Evolutionary conservation across 23 red algal species (phyloP).

Genomic region (Gracilaria gracilis): DNA sequence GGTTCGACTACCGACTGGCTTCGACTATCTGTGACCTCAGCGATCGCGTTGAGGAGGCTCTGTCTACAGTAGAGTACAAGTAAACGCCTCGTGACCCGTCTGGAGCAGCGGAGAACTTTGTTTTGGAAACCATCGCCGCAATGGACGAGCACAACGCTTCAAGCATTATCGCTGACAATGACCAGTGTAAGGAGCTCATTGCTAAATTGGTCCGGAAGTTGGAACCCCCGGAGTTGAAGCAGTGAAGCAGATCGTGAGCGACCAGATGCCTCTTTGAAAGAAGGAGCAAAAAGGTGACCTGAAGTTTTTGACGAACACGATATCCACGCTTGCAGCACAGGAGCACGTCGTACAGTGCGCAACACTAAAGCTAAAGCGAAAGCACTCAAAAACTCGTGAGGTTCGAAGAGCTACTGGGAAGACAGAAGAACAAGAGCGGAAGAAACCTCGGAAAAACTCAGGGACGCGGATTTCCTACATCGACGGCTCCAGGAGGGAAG

Average conservation of each 20-base stretch:
- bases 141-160: conserved; percentile 41
- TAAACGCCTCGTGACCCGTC: background rate
- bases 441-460: too few species aligned
- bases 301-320: conserved; percentile 18
- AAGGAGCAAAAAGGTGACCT: conserved; percentile 4
- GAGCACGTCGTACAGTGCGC: too few species aligned
- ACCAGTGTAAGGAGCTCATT: conserved; percentile 34
- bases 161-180: background rate
- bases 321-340: background rate
- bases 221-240: background rate
- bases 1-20: too few species aligned
- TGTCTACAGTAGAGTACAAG: conserved; percentile 16
- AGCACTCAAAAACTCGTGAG: too few species aligned
- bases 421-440: too few species aligned
- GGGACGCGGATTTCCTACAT: too few species aligned
- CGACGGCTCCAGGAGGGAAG: too few species aligned
- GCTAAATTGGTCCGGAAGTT: conserved; percentile 12
- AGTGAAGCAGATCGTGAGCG: background rate
- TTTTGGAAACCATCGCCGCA: conserved; percentile 16
- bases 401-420: too few species aligned
- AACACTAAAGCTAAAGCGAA: too few species aligned
- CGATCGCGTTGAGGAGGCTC: background rate
- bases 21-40: too few species aligned
- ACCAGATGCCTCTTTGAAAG: background rate
- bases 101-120: conserved; percentile 15